Percentiles rank a stretch among this genome's conserved stretches.
These are phyloP conservation scores for Solanum habrochaites DNA, from an alignment of 257 asterid species.

Conservation along the genomic window DNA sequence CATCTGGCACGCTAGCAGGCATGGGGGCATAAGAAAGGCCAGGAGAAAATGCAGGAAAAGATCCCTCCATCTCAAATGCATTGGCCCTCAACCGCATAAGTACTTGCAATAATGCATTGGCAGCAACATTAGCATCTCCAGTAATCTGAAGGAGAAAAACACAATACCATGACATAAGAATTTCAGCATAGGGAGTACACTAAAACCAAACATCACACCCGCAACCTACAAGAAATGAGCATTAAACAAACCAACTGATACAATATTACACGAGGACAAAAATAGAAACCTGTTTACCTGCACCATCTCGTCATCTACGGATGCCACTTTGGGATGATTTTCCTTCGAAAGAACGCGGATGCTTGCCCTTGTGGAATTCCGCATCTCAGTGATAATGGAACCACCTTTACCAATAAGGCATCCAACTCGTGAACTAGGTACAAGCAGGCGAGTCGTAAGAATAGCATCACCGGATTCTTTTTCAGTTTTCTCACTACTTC, in stretches of 20 bases:
- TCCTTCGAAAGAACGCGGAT: conserved; percentile 68
- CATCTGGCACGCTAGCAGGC: conserved; percentile 26
- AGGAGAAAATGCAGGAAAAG: conserved; percentile 21
- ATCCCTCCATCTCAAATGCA: conserved; percentile 51
- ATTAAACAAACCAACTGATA: background rate
- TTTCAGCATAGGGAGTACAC: background rate
- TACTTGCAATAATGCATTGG: conserved; percentile 60
- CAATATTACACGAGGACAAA: background rate
- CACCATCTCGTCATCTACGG: conserved; percentile 80
- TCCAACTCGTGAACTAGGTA: conserved; percentile 62
- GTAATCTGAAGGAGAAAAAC: conserved; percentile 32
- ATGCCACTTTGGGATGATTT: conserved; percentile 70
- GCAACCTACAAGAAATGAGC: background rate
- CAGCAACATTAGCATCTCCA: conserved; percentile 63
- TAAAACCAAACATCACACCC: background rate
- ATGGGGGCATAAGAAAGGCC: conserved; percentile 21
- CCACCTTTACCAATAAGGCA: conserved; percentile 94
- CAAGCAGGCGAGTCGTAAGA: conserved; percentile 66
- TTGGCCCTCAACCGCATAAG: conserved; percentile 59
- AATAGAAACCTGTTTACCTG: conserved; percentile 43
- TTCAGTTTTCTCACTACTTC: conserved; percentile 68
- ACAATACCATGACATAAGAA: background rate
- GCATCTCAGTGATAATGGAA: conserved; percentile 66
- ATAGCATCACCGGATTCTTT: conserved; percentile 43
- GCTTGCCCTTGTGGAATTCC: conserved; percentile 61